Base-by-base conservation (phyloP, 1,139 yeast genomes). In the Debaryomycetaceae sp. region DNA sequence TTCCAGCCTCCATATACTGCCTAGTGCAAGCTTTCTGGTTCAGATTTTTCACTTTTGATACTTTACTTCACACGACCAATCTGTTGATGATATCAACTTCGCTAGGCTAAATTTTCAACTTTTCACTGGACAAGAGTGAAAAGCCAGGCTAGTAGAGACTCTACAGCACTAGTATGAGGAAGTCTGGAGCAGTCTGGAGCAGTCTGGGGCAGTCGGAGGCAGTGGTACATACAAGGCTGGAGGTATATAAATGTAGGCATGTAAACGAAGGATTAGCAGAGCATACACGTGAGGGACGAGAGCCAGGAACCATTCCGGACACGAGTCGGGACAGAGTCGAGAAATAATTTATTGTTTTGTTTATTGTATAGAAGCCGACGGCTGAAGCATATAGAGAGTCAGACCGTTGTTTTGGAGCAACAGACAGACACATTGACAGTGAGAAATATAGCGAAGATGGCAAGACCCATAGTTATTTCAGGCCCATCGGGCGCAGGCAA, bases 401-500 rank as follows among this genome's bases (percentile, higher is more conserved):
- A 4, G 11, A 27, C 31, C 3, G 31, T 27, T 27, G 31, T 27
- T 27, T 7, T 27, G 4, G 31, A 7, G 8, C 31, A 27, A 27
- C 31, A 27, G 31, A 11, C 31, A 27, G 31, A 8, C 11, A 27
- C 31, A 27, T 8, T 7, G 11, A 11, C 11, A 27, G 31, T 11
- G 30, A 11, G 20, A 6, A 4, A 27, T 30, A 30, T 38, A 20
- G 9, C 20, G 13, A 36, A 20, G 22, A 62, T 64, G 67, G 46
- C 58, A 34, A 63, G 95, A 70, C 98, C 98, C 46, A 85, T 93
- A 55, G 98, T 93, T 51, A 80, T 93, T 51, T 90, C 97, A 37
- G 99, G 99, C 51, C 99, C 99, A 44, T 88, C 97, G 44, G 99
- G 96, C 52, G 79, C 97, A 36, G 99, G 99, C 51, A 93, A 93